Evolutionary conservation across 139 green algal species (phyloP), one percentile per base, ranked within the genome.

Genomic region (Volvox reticuliferus): DNA sequence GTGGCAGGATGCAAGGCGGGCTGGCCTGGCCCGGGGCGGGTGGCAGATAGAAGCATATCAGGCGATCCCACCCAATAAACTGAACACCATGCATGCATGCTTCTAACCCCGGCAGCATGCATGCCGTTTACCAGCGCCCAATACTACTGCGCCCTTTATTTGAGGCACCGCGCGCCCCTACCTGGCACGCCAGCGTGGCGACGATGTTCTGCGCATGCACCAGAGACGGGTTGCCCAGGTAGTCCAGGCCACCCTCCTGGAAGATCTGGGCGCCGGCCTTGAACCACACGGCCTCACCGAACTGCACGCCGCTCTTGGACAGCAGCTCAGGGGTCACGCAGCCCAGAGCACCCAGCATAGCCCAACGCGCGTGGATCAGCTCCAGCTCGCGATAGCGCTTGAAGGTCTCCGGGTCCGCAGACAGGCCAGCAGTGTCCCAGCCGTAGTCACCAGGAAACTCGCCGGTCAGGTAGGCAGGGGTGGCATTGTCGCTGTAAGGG

Each of bases 281-380:
- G 96, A 98, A 99, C 98, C 98, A 99, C 67, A 98, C 95, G 77
- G 97, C 93, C 94, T 99, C 97, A 71, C 93, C 94, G 82, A 98
- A 98, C 30, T 91, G 55, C 44, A 95, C 92, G 87, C 92, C 89
- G 88, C 93, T 89, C 50, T 87, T 91, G 35, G 93, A 77, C 86
- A 95, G 92, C 82, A 96, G 90, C 93, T 96, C 93, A 68, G 93
- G 91, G 55, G 83, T 92, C 30, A 98, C 68, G 94, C 94, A 98
- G 89, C 96, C 97, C 62, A 99, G 94, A 37, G 96, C 95, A 75
- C 97, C 98, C 17, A 99, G 96, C 97, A 99, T 99, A 61, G 98
- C 98, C 98, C 98, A 99, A 91, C 98, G 96, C 21, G 97, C 97
- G 95, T 99, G 98, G 94, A 99, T 99, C 69, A 99, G 88, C 96